Conservation (phyloP, 106 monocot genomes). For the Allium sativum region DNA sequence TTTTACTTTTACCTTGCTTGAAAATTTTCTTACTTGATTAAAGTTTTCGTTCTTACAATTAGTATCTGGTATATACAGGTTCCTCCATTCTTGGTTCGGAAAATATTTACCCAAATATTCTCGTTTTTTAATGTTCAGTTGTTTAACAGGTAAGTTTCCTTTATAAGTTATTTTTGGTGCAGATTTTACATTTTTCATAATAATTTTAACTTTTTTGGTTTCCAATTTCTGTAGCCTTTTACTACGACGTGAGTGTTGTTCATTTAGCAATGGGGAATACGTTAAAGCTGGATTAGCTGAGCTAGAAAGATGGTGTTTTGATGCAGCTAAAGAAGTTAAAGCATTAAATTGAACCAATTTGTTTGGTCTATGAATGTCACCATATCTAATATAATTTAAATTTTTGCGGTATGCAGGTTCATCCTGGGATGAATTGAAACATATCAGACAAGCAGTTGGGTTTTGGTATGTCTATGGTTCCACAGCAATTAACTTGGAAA, state of each 20-base stretch:
- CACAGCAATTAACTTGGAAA: neutral
- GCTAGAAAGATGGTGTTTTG: conserved; percentile 65
- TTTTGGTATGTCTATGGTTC: conserved; percentile 36
- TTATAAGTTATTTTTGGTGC: neutral
- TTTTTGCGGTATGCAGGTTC: conserved; percentile 41
- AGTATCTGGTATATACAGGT: conserved; percentile 41
- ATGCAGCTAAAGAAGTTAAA: conserved; percentile 66
- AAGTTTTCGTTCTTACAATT: neutral
- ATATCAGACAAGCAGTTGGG: conserved; percentile 69
- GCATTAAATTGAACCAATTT: conserved; percentile 1
- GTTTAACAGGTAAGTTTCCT: conserved; percentile 56
- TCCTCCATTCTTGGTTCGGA: conserved; percentile 69
- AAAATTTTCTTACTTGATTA: neutral
- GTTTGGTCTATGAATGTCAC: neutral
- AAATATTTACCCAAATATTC: conserved; percentile 77
- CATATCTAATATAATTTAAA: neutral
- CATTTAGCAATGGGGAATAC: conserved; percentile 79
- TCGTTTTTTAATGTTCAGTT: conserved; percentile 71
- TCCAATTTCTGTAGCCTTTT: conserved; percentile 30
- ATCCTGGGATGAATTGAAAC: conserved; percentile 64
- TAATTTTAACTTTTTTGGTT: neutral
- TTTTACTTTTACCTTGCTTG: neutral
- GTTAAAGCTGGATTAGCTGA: conserved; percentile 71
- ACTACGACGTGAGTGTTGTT: conserved; percentile 71
- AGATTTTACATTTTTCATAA: neutral